These are phyloP conservation scores for Anacardium occidentale DNA, from an alignment of 345 rosid genomes.

Conservation along the genomic window DNA sequence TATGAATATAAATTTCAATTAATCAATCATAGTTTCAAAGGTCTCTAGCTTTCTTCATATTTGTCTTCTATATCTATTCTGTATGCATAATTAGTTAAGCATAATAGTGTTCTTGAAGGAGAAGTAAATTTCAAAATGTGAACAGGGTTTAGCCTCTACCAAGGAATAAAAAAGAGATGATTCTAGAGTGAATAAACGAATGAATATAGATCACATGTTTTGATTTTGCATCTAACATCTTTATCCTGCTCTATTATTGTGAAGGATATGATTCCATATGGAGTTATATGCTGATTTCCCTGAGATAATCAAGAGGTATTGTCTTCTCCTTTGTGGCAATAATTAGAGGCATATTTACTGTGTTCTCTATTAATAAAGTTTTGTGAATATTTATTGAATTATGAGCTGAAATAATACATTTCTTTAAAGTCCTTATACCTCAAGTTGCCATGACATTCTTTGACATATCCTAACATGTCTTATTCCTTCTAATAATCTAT, in stretches of 20 bases:
- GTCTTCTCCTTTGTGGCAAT: slow-evolving; percentile 22
- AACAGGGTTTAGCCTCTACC: background rate
- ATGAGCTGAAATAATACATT: slow-evolving; percentile 30
- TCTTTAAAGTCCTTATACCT: slow-evolving; percentile 23
- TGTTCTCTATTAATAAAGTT: background rate
- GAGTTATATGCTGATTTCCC: slow-evolving; percentile 9
- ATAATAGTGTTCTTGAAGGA: too few species aligned
- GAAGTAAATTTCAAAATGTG: too few species aligned
- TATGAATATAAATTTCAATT: too few species aligned
- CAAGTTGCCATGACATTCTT: slow-evolving; percentile 39
- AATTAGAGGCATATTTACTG: slow-evolving; percentile 18
- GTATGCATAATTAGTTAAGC: too few species aligned
- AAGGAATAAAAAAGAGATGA: slow-evolving; percentile 10
- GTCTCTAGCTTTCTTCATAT: too few species aligned
- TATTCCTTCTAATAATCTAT: background rate
- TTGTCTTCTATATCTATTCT: too few species aligned
- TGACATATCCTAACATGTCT: background rate
- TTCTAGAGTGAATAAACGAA: slow-evolving; percentile 15
- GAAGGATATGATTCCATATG: slow-evolving; percentile 31
- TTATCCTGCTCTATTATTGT: slow-evolving; percentile 30
- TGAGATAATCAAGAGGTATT: slow-evolving; percentile 4
- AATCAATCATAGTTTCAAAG: too few species aligned
- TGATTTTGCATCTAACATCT: slow-evolving; percentile 13
- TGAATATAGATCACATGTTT: slow-evolving; percentile 14
- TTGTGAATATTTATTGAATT: slow-evolving; percentile 16